Evolutionary conservation across 371 early-diverging fungal genomes (phyloP), one percentile per base, ranked within the genome.

Genomic region (Conidiobolus coronatus): DNA sequence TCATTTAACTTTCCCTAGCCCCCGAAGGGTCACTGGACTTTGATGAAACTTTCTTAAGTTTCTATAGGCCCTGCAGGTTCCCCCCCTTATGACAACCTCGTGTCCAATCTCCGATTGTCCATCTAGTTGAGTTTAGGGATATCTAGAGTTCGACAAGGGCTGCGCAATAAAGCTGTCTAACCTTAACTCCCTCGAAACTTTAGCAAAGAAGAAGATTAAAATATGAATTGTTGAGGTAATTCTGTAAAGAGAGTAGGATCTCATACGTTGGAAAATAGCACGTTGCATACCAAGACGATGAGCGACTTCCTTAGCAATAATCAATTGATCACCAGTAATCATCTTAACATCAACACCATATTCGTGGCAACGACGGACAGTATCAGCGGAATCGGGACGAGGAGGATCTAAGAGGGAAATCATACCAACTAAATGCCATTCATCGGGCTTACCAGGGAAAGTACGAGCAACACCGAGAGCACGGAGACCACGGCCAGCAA

Each of bases 401-500:
- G 85, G 83, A 20, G 86, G 94, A 58, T 92, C 96, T 43, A 88
- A 75, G 46, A 95, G 58, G 24, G 76, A 71, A 47, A 82, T 74
- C 66, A 82, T 65, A 50, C 83, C 83, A 41, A 82, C 69, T 20
- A 74, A 52, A 52, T 67, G 57, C 64, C 71, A 86, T 63, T 50
- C 45, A 50, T 84, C 77, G 43, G 76, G 64, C 49, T 60, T 59
- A 18, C 73, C 75, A 22, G 77, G 76, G 22, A 67, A 53, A 34
- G 84, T 81, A 29, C 69, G 67, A 45, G 75, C 89, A n/a, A 90
- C 88, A 60, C 93, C 93, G 15, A 92, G 64, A 22, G 91, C 87
- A 58, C 85, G 83, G 37, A 84, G 72, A 51, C 85, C 85, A 55
- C 89, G 83, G 37, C 73, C 63, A 17, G 91, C 93, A 48, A 90